Evolutionary conservation across 2,329 filamentous ascomycete species (phyloP), one percentile per base, ranked within the genome.

Genomic region (Penicillium fuscoglaucum): DNA sequence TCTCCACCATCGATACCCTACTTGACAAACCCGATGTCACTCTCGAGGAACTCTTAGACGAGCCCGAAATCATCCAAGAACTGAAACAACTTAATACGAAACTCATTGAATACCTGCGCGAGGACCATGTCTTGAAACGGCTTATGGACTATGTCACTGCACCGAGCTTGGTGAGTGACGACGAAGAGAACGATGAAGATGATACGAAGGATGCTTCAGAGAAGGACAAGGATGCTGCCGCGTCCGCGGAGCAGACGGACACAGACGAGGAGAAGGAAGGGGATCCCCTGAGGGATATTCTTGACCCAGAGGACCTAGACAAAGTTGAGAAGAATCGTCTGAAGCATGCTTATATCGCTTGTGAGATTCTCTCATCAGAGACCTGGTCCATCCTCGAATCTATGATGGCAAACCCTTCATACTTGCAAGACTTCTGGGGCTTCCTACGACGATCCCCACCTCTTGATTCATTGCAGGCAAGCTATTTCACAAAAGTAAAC

Each of bases 401-500:
- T 29, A 80, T 99, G 57, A 89, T 97, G 80, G 90, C 96, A 70
- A 93, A 93, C 74, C 87, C 88, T 55, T 80, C 86, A 45, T 83
- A 92, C 61, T 79, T 99, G 66, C 86, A 87, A 68, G 85, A 89
- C 65, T 98, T 99, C 75, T 99, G 95, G 95, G 82, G 86, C 48
- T 99, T 97, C 74, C 78, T 99, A 67, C 89, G 89, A 72, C 85
- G 88, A 55, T 85, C 90, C n/a, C 84, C 91, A 12, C 91, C 93
- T 3, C 84, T 99, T 55, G 93, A 98, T 73, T 90, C 93, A 39
- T 83, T 97, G 6, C 93, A 98, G 77, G 93, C 95, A 19, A 93
- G 93, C 70, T 99, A 99, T 74, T 99, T 99, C 74, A 97, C 93
- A 55, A 99, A 98, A 74, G 93, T 99, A 71, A 98, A 98, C 75